Evolutionary conservation across 176 grass and related monocot species (phyloP).

Genomic region (Tillandsia leiboldiana): DNA sequence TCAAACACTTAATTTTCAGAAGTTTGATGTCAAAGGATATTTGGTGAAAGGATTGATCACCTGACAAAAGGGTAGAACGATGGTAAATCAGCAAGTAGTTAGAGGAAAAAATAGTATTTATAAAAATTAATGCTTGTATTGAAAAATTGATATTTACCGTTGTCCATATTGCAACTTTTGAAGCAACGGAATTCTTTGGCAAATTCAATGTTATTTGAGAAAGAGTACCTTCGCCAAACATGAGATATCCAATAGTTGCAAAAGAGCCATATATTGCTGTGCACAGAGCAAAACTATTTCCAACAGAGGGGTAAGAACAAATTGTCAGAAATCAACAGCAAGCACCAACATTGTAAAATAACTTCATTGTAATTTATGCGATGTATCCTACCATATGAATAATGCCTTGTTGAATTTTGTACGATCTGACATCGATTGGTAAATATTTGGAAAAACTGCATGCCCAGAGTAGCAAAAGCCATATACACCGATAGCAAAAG

Average conservation of each 20-base stretch:
- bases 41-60: constrained; percentile 92
- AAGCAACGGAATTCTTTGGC: constrained; percentile 64
- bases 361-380: not conserved
- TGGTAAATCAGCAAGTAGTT: not conserved
- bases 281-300: constrained; percentile 62
- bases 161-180: constrained; percentile 82
- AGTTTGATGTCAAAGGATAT: constrained; percentile 48
- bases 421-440: constrained; percentile 89
- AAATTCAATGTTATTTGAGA: constrained; percentile 96
- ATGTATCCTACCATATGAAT: constrained; percentile 53
- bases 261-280: constrained; percentile 72
- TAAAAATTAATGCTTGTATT: not conserved
- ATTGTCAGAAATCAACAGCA: constrained; percentile 24
- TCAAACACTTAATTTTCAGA: constrained; percentile 7
- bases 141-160: constrained; percentile 41
- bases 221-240: constrained; percentile 82
- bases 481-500: constrained; percentile 84
- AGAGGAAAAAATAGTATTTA: constrained; percentile 1
- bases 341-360: constrained; percentile 12
- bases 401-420: constrained; percentile 78
- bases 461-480: constrained; percentile 90
- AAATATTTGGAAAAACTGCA: constrained; percentile 91
- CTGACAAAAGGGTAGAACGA: constrained; percentile 34
- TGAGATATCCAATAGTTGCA: constrained; percentile 68
- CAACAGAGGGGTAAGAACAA: constrained; percentile 1